These are phyloP conservation scores for Penicillium sp. DNA, from an alignment of 2,329 filamentous ascomycete species.

Conservation along the genomic window DNA sequence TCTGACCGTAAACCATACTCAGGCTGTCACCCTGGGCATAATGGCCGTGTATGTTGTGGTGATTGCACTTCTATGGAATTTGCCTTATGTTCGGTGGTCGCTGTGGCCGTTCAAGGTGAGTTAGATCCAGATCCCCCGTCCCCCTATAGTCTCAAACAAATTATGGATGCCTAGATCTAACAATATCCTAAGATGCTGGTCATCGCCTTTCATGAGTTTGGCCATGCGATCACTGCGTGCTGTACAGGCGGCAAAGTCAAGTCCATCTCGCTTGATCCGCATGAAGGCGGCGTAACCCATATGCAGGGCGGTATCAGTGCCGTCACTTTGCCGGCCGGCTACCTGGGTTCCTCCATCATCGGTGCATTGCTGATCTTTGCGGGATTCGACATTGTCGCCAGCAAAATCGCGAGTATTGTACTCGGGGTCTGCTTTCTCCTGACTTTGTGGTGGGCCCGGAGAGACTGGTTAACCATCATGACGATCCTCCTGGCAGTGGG, in stretches of 20 bases:
- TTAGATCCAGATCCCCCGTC: neutral
- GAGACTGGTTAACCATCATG: conserved; percentile 74
- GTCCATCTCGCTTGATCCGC: conserved; percentile 73
- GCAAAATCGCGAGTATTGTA: conserved; percentile 75
- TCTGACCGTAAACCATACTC: conserved; percentile 67
- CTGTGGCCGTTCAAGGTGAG: conserved; percentile 80
- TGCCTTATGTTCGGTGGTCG: conserved; percentile 73
- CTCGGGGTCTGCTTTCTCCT: conserved; percentile 74
- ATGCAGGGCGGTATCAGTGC: conserved; percentile 73
- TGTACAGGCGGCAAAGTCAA: conserved; percentile 74
- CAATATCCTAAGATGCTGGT: conserved; percentile 67
- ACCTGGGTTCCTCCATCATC: conserved; percentile 75
- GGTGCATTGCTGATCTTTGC: conserved; percentile 77
- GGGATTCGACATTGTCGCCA: conserved; percentile 79
- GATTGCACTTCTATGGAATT: conserved; percentile 78
- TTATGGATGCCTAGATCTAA: conserved; percentile 8
- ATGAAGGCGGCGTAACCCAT: conserved; percentile 77
- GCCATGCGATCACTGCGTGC: conserved; percentile 72
- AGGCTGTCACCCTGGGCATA: conserved; percentile 70
- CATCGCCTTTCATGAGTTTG: conserved; percentile 80
- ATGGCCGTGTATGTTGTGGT: conserved; percentile 72
- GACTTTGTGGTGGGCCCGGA: conserved; percentile 80
- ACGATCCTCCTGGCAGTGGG: conserved; percentile 73
- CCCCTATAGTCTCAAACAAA: neutral
- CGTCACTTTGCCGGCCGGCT: conserved; percentile 75